A percentile compares a stretch with the other conserved stretches of the same genome.
These are phyloP conservation scores for Talaromyces atroroseus DNA, from an alignment of 2,329 filamentous ascomycete species.

Conservation along the genomic window DNA sequence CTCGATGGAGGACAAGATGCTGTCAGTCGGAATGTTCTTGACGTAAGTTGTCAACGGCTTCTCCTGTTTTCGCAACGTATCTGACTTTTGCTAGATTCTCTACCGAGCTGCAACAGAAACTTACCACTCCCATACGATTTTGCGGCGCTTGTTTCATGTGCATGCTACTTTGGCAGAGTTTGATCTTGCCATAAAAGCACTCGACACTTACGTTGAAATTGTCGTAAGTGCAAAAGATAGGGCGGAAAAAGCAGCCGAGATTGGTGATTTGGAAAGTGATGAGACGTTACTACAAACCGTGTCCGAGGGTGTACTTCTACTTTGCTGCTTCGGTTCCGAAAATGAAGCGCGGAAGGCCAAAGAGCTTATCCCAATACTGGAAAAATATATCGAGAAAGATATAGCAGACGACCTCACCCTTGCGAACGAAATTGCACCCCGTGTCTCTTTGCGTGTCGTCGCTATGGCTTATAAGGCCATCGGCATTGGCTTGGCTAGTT, in stretches of 20 bases:
- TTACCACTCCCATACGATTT: slow-evolving; percentile 86
- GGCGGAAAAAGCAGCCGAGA: slow-evolving; percentile 61
- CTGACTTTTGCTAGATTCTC: slow-evolving; percentile 54
- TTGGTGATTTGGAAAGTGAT: slow-evolving; percentile 72
- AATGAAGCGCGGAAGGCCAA: slow-evolving; percentile 74
- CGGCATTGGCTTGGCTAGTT: slow-evolving; percentile 78
- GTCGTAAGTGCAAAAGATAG: slow-evolving; percentile 79
- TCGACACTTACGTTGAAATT: slow-evolving; percentile 87
- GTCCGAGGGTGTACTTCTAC: slow-evolving; percentile 69
- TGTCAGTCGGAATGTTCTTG: slow-evolving; percentile 70
- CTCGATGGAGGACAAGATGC: slow-evolving; percentile 74
- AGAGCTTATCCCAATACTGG: slow-evolving; percentile 63
- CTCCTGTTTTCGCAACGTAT: slow-evolving; percentile 1
- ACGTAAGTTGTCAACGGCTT: slow-evolving; percentile 37
- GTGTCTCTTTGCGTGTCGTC: slow-evolving; percentile 56
- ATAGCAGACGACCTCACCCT: slow-evolving; percentile 26
- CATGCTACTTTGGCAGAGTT: slow-evolving; percentile 88
- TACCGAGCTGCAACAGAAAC: slow-evolving; percentile 90
- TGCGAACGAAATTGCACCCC: slow-evolving; percentile 16
- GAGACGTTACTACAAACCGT: slow-evolving; percentile 70
- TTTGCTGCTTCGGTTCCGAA: slow-evolving; percentile 74
- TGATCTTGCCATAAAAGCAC: slow-evolving; percentile 81
- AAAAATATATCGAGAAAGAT: slow-evolving; percentile 66
- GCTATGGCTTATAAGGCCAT: slow-evolving; percentile 76
- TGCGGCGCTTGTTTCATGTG: slow-evolving; percentile 80